Conservation (phyloP, 2,329 filamentous ascomycete species). For the Dichotomopilus funicola region DNA sequence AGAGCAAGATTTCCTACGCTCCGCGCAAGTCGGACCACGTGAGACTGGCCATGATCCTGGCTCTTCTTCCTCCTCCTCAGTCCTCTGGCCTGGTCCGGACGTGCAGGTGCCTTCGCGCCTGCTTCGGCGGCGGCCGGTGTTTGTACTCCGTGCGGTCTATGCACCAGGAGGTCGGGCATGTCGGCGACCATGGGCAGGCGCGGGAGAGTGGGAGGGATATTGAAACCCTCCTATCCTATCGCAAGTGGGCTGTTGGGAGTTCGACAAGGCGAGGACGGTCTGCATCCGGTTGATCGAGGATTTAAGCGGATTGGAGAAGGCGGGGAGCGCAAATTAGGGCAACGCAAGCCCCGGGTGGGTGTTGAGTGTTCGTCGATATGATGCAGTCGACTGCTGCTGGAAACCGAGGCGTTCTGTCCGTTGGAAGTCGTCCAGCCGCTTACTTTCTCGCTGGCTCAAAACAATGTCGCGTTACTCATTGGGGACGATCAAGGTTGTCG, state of each 20-base stretch:
- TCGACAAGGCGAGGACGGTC: too few species aligned
- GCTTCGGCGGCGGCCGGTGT: neutral
- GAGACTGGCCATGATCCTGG: slow-evolving; percentile 7
- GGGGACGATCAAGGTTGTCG: neutral
- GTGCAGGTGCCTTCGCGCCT: neutral
- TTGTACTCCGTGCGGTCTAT: slow-evolving; percentile 11
- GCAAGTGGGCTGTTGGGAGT: neutral
- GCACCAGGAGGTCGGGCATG: slow-evolving; percentile 22
- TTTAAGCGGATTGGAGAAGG: neutral
- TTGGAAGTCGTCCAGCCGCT: too few species aligned
- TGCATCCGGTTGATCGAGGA: neutral
- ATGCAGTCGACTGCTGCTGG: too few species aligned
- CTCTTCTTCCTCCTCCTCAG: slow-evolving; percentile 7
- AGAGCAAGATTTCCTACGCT: slow-evolving; percentile 36
- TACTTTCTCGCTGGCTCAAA: too few species aligned
- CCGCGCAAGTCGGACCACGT: slow-evolving; percentile 22
- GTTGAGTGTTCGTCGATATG: too few species aligned
- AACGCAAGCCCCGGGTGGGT: too few species aligned
- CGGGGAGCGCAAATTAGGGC: too few species aligned
- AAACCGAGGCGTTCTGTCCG: too few species aligned
- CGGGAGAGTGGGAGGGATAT: neutral
- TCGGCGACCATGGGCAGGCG: neutral
- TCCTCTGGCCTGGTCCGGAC: neutral
- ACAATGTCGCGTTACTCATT: too few species aligned
- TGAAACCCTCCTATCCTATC: neutral